Evolutionary conservation across 805 yeast genomes (phyloP).

Genomic region (Saccharomycodes ludwigii): DNA sequence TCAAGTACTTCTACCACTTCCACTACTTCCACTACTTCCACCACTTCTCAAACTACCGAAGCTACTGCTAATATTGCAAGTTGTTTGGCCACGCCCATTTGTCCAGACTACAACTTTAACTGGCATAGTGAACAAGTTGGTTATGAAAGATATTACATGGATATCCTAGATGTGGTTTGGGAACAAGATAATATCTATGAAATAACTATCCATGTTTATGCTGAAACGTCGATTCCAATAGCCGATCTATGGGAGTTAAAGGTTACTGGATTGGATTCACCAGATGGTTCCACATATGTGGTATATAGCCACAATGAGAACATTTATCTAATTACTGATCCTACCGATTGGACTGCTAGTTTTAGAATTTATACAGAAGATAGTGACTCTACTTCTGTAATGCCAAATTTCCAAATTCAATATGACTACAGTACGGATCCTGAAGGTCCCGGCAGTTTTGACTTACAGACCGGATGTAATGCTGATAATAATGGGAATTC

Average conservation of each 20-base stretch:
- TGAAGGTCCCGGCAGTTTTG: slow-evolving; percentile 8
- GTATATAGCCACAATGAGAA: slow-evolving; percentile 12
- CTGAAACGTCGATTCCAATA: slow-evolving; percentile 9
- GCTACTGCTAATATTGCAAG: not conserved
- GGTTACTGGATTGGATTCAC: slow-evolving; percentile 11
- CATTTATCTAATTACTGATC: slow-evolving; percentile 7
- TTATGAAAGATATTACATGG: too few species aligned
- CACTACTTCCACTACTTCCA: not conserved
- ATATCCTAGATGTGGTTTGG: slow-evolving; percentile 8
- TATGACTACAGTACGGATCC: slow-evolving; percentile 10
- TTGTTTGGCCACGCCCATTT: not conserved
- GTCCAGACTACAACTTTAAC: not conserved
- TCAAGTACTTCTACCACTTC: not conserved
- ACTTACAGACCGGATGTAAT: slow-evolving; percentile 13
- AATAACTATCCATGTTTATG: slow-evolving; percentile 12
- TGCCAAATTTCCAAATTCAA: slow-evolving; percentile 14
- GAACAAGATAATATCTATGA: slow-evolving; percentile 8
- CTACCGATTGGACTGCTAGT: slow-evolving; percentile 14
- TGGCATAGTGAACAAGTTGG: too few species aligned
- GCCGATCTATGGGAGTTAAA: slow-evolving; percentile 10
- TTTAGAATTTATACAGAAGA: slow-evolving; percentile 9
- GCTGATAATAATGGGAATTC: slow-evolving; percentile 11
- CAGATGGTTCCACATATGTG: slow-evolving; percentile 8
- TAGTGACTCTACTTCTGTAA: slow-evolving; percentile 8
- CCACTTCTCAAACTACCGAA: not conserved